These are phyloP conservation scores for Asterella californica DNA, from an alignment of 225 moss, liverwort and hornwort species.

Conservation along the genomic window DNA sequence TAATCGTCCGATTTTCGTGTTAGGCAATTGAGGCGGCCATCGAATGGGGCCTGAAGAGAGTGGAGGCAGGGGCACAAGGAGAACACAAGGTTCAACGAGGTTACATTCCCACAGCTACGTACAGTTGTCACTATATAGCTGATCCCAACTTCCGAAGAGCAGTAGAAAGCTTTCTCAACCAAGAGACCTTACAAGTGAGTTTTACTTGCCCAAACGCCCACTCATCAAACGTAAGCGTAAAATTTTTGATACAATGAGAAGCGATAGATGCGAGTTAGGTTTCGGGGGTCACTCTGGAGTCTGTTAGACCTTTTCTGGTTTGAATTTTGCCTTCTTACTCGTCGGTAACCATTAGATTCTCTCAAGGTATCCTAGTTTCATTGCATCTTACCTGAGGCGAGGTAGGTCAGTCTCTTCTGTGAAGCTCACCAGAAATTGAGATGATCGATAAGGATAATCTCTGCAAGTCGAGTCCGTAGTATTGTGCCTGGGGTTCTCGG, in stretches of 20 bases:
- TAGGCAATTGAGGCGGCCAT: constrained; percentile 99
- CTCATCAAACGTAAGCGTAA: neutral
- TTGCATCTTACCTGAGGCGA: too few species aligned
- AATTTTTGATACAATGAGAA: neutral
- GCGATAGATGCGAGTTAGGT: neutral
- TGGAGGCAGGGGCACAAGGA: constrained; percentile 98
- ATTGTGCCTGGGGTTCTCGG: too few species aligned
- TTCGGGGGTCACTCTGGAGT: too few species aligned
- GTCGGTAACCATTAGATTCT: too few species aligned
- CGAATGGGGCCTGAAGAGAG: constrained; percentile 80
- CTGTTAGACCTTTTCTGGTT: too few species aligned
- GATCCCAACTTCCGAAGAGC: constrained; percentile 69
- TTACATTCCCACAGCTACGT: constrained; percentile 88
- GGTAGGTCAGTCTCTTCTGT: too few species aligned
- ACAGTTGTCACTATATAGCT: constrained; percentile 89
- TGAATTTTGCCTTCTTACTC: too few species aligned
- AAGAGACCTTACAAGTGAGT: constrained; percentile 82
- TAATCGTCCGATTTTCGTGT: neutral
- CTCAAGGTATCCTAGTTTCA: too few species aligned
- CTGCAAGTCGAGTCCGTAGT: too few species aligned
- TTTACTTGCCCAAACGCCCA: neutral
- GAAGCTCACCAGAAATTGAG: too few species aligned
- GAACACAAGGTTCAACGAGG: constrained; percentile 99
- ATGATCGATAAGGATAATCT: too few species aligned
- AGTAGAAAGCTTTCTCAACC: constrained; percentile 68